Conservation (phyloP, 1,284 basidiomycete species). For the Ceratobasidium sp. region DNA sequence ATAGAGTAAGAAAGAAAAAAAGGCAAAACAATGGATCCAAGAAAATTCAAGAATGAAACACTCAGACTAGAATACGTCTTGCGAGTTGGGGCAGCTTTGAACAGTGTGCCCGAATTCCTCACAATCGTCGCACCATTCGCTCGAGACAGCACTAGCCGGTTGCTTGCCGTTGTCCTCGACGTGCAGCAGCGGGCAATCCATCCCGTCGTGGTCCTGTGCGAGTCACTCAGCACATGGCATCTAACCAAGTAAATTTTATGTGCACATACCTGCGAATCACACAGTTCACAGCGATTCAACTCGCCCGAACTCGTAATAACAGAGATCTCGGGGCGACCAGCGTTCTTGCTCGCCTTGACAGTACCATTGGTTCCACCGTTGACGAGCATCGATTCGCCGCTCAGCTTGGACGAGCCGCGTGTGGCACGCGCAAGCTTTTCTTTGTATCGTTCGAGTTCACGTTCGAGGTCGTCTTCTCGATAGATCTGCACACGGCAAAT, state of each 20-base stretch:
- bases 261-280: constrained; percentile 47
- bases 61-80: constrained; percentile 74
- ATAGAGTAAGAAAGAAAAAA: constrained; percentile 33
- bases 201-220: constrained; percentile 83
- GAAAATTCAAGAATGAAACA: background rate
- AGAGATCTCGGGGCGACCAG: constrained; percentile 45
- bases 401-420: constrained; percentile 64
- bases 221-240: too few relatives aligned
- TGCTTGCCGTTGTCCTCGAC: constrained; percentile 39
- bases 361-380: constrained; percentile 42
- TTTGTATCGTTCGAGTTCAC: constrained; percentile 78
- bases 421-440: constrained; percentile 62
- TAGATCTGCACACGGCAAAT: constrained; percentile 68
- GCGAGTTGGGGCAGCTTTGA: constrained; percentile 75
- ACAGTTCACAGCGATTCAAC: constrained; percentile 76
- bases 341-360: constrained; percentile 46
- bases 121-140: constrained; percentile 75
- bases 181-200: constrained; percentile 69
- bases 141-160: background rate
- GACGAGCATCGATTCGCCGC: constrained; percentile 50
- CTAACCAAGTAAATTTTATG: background rate
- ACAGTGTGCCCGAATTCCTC: constrained; percentile 74
- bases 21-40: too few relatives aligned
- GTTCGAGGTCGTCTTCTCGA: constrained; percentile 91
- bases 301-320: constrained; percentile 38